These are phyloP conservation scores for Kwoniella pini DNA, from an alignment of 768 basidiomycete species.

Conservation along the genomic window DNA sequence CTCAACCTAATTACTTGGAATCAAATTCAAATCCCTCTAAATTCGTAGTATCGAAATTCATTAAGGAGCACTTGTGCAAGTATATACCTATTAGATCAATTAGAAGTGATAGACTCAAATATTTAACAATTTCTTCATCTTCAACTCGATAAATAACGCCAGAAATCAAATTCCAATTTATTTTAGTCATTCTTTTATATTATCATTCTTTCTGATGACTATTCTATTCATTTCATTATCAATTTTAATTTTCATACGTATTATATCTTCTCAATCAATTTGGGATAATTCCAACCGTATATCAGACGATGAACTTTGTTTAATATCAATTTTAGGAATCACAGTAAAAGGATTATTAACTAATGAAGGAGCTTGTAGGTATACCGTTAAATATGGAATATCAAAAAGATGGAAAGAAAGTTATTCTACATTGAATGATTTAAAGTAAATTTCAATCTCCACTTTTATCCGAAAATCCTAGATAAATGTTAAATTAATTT, in stretches of 20 bases:
- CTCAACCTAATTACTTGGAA: not conserved
- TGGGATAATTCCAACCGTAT: not conserved
- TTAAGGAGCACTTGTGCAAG: too few relatives aligned
- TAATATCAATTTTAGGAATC: not conserved
- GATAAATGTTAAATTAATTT: too few relatives aligned
- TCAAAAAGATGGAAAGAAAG: conserved; percentile 29
- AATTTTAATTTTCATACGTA: not conserved
- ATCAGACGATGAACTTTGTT: not conserved
- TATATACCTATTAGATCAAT: too few relatives aligned
- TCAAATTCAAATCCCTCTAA: not conserved
- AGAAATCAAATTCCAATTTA: not conserved
- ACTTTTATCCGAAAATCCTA: too few relatives aligned
- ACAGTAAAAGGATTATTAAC: conserved; percentile 1
- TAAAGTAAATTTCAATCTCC: conserved; percentile 10
- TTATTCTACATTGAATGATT: not conserved
- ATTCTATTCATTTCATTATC: not conserved
- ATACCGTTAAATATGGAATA: conserved; percentile 30
- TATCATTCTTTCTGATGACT: not conserved
- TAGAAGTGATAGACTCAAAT: too few relatives aligned
- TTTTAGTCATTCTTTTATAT: not conserved
- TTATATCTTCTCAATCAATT: not conserved
- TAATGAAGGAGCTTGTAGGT: conserved; percentile 29
- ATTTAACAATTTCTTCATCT: not conserved
- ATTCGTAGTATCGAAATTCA: too few relatives aligned
- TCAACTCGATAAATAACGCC: too few relatives aligned